Base-by-base conservation (phyloP, 2,329 filamentous ascomycete species). In the Malbranchea cinnamomea region DNA sequence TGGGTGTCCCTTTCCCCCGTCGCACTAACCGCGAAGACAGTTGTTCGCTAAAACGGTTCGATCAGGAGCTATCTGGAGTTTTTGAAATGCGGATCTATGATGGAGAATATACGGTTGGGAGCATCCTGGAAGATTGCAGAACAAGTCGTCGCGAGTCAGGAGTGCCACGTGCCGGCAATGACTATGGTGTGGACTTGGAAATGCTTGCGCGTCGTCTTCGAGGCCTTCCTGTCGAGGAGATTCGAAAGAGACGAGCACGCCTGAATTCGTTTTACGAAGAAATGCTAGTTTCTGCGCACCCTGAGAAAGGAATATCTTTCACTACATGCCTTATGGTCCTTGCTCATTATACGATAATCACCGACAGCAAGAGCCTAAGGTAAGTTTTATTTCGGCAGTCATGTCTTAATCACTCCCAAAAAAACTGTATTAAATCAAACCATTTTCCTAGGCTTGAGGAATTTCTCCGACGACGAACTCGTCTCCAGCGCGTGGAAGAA, bases 261-360 rank as follows among this genome's bases (percentile, higher is more conserved):
- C 87, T 91, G 63, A 93, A 93, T 44, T 68, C 78, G n/a, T 98
- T 98, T 54, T 98, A 83, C 47, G 85, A 95, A 54, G 91, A 98
- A 58, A 80, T 95, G 12, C 72, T 95, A 53, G 83, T 94, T 4
- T 87, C 84, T 4, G 83, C 85, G 4, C 85, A 98, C 52, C 79
- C 78, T 1, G 82, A 91, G 46, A 71, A 72, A 38, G 89, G 89
- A 27, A 91, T 98, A 36, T 78, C 81, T 1, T 98, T 98, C 53
- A 89, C 83, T 3, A 77, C 78, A 5, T 78, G 94, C 13, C 65
- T 98, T 30, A 89, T 98, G 78, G 91, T 92, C 37, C 65, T 98
- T 34, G 87, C 91, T 19, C 89, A 98, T 55, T 92, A 98, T 65
- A 98, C 95, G 47, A 84, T 98, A 47, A 98, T 98, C 52, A 93